Conservation (phyloP, 2,329 filamentous ascomycete species). For the Daldinia sp. region DNA sequence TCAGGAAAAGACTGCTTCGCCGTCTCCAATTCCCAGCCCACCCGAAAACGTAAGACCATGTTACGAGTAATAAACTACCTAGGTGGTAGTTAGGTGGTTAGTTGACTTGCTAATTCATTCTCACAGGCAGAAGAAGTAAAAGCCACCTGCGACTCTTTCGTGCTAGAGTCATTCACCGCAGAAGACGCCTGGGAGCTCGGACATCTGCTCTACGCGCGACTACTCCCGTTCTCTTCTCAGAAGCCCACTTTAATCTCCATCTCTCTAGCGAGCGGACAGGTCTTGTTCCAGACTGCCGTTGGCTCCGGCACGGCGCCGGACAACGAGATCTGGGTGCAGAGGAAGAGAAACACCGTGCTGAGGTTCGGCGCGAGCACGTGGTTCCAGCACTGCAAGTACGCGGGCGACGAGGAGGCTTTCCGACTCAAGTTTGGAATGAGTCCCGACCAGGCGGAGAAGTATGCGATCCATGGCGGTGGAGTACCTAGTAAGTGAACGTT, state of each 20-base stretch:
- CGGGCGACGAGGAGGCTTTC: conserved; percentile 73
- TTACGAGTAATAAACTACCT: not conserved
- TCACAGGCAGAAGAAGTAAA: conserved; percentile 44
- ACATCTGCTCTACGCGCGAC: conserved; percentile 71
- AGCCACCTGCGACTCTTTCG: conserved; percentile 59
- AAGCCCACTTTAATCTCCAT: conserved; percentile 73
- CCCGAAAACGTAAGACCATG: conserved; percentile 43
- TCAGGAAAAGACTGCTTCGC: conserved; percentile 18
- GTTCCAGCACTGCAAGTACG: conserved; percentile 76
- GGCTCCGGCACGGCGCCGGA: conserved; percentile 77
- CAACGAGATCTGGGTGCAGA: conserved; percentile 76
- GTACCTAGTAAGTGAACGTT: conserved; percentile 62
- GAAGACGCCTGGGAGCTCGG: conserved; percentile 75
- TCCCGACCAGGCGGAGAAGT: conserved; percentile 66
- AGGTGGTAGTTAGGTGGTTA: not conserved
- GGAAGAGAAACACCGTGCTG: conserved; percentile 79
- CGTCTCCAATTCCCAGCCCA: conserved; percentile 39
- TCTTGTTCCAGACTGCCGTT: conserved; percentile 77
- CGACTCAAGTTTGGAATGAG: conserved; percentile 73
- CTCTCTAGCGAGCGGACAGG: conserved; percentile 67
- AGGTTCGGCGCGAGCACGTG: conserved; percentile 78
- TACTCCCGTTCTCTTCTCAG: conserved; percentile 61
- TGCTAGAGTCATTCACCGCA: conserved; percentile 67
- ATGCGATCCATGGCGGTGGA: conserved; percentile 83
- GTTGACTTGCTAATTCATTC: not conserved